These are phyloP conservation scores for Yarrowia divulgata DNA, from an alignment of 805 yeast species.

Conservation along the genomic window DNA sequence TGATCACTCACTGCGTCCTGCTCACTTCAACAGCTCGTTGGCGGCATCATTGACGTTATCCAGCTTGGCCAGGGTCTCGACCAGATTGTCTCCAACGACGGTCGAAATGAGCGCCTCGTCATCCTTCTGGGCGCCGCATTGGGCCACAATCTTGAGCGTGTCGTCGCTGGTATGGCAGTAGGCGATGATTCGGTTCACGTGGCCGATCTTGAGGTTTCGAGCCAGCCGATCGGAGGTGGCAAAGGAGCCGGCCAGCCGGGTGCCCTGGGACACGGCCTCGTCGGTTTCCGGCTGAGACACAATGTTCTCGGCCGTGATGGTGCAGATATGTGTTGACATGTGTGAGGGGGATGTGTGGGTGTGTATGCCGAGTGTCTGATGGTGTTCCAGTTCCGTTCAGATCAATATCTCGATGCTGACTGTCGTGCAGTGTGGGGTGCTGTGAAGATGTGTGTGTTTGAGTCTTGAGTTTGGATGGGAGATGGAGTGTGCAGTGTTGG, in stretches of 20 bases:
- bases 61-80: conserved; percentile 18
- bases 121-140: conserved; percentile 21
- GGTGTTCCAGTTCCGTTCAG: not conserved
- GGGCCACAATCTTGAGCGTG: conserved; percentile 12
- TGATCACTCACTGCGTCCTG: too few relatives aligned
- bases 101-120: conserved; percentile 35
- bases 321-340: conserved; percentile 26
- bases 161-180: conserved; percentile 8
- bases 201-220: conserved; percentile 35
- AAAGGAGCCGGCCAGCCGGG: conserved; percentile 23
- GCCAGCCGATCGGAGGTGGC: conserved; percentile 27
- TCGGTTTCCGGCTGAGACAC: conserved; percentile 35
- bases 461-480: not conserved
- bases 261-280: conserved; percentile 35
- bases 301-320: conserved; percentile 22
- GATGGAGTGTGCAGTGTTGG: not conserved
- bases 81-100: not conserved
- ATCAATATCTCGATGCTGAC: not conserved
- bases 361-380: too few relatives aligned
- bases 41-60: conserved; percentile 30
- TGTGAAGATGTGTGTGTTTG: conserved; percentile 1
- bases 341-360: not conserved
- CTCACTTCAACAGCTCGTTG: not conserved
- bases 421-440: not conserved
- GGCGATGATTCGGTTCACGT: conserved; percentile 33